phyloP scores from a whole-genome alignment of 495 filamentous ascomycete species.

The Articulospora tetracladia region DNA sequence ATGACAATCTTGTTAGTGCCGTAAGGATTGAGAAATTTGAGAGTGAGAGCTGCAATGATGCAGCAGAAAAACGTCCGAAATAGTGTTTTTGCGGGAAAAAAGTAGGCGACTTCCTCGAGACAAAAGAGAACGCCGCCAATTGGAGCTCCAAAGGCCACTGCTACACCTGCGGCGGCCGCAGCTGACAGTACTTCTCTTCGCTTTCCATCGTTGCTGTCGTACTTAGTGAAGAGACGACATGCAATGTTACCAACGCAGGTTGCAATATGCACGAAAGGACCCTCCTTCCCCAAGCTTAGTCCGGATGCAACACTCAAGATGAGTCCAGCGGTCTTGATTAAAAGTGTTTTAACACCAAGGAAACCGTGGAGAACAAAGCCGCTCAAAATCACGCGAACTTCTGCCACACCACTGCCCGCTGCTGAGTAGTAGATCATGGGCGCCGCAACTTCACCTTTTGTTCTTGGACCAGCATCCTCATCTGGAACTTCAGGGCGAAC shows the following conservation, averaged over 20 bases:
- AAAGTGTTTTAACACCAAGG: conserved; percentile 81
- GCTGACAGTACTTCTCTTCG: conserved; percentile 90
- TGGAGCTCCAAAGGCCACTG: conserved; percentile 92
- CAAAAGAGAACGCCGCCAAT: conserved; percentile 92
- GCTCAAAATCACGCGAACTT: conserved; percentile 95
- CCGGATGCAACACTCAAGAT: conserved; percentile 90
- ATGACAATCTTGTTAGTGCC: conserved; percentile 94
- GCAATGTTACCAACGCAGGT: conserved; percentile 94
- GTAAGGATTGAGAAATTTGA: conserved; percentile 95
- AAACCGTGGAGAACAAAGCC: conserved; percentile 97
- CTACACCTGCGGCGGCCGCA: conserved; percentile 87
- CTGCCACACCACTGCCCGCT: conserved; percentile 93
- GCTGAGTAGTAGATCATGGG: conserved; percentile 94
- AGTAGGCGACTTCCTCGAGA: conserved; percentile 93
- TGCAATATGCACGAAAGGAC: conserved; percentile 95
- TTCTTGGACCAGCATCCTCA: conserved; percentile 38
- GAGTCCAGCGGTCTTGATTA: conserved; percentile 80
- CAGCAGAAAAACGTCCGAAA: conserved; percentile 99
- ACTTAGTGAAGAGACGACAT: conserved; percentile 89
- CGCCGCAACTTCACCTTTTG: conserved; percentile 35
- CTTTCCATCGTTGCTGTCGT: conserved; percentile 82
- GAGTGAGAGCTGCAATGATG: conserved; percentile 81
- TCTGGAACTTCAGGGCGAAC: conserved; percentile 9
- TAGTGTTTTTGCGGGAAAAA: conserved; percentile 96
- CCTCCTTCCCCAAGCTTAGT: conserved; percentile 92